phyloP scores from a whole-genome alignment of 2,329 filamentous ascomycete genomes.

The Monilinia fructicola region DNA sequence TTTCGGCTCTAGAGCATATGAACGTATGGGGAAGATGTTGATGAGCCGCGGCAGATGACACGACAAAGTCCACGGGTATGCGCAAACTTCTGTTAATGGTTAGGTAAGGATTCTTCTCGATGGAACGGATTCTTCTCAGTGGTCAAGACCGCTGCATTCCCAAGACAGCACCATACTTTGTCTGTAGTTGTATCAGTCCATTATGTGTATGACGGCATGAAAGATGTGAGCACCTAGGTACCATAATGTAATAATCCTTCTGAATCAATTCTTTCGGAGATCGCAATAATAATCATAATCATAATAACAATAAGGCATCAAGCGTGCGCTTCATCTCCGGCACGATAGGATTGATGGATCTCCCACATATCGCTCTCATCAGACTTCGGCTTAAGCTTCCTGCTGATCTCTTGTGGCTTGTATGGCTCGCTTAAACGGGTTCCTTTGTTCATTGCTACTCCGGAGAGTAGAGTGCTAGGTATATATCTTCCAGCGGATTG shows the following conservation, averaged over 20 bases:
- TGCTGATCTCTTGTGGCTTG: constrained; percentile 6
- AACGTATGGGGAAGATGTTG: constrained; percentile 12
- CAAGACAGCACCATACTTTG: background rate
- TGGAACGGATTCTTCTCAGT: too few relatives aligned
- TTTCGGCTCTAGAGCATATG: constrained; percentile 12
- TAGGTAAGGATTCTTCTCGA: background rate
- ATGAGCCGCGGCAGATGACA: constrained; percentile 4
- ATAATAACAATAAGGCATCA: background rate
- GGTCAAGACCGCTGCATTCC: background rate
- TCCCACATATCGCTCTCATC: background rate
- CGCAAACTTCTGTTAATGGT: constrained; percentile 10
- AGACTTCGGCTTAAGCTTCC: background rate
- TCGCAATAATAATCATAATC: background rate
- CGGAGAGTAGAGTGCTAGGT: too few relatives aligned
- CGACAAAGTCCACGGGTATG: background rate
- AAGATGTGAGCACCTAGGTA: background rate
- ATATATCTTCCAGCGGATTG: background rate
- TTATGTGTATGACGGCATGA: background rate
- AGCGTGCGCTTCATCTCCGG: constrained; percentile 14
- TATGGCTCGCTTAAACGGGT: background rate
- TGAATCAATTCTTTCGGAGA: background rate
- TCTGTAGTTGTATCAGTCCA: background rate
- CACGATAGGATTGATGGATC: constrained; percentile 1
- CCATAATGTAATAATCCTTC: background rate
- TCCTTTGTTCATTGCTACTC: background rate